Percentiles rank a stretch among this genome's conserved stretches.
Conservation (phyloP, 306 rosid species). For the Hylodesmum podocarpum region DNA sequence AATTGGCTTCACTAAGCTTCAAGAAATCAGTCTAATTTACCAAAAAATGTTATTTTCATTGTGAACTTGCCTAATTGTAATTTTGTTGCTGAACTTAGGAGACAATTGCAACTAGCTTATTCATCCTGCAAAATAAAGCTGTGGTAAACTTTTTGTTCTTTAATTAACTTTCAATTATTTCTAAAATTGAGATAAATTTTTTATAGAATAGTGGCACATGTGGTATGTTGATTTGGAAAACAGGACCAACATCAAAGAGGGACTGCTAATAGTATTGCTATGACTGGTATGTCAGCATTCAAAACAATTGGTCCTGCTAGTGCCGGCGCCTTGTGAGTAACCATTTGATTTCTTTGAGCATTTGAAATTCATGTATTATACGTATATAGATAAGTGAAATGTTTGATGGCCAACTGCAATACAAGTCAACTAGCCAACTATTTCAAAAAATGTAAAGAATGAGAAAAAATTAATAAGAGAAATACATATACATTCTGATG, state of each 20-base stretch:
- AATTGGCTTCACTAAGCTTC: background rate
- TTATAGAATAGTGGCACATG: background rate
- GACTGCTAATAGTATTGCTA: constrained; percentile 73
- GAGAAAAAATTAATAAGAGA: too few relatives aligned
- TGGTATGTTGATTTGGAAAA: constrained; percentile 26
- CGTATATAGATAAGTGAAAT: background rate
- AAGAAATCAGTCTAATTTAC: background rate
- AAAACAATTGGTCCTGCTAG: constrained; percentile 79
- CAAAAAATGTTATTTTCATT: background rate
- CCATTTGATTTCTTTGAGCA: constrained; percentile 9
- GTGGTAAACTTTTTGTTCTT: constrained; percentile 55
- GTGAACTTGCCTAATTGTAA: constrained; percentile 4
- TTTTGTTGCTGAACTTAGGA: constrained; percentile 35
- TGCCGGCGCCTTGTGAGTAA: constrained; percentile 76
- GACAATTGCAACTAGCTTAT: constrained; percentile 52
- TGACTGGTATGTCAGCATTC: constrained; percentile 82
- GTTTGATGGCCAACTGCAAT: too few relatives aligned
- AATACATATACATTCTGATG: too few relatives aligned
- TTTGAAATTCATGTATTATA: background rate
- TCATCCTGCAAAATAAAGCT: constrained; percentile 70
- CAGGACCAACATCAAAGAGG: constrained; percentile 79
- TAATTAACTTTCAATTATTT: background rate
- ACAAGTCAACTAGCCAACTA: too few relatives aligned
- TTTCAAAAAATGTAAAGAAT: too few relatives aligned
- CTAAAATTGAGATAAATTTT: background rate